A percentile compares a stretch with the other conserved stretches of the same genome.
Conservation (phyloP, 768 basidiomycete genomes). For the Russula virescens region DNA sequence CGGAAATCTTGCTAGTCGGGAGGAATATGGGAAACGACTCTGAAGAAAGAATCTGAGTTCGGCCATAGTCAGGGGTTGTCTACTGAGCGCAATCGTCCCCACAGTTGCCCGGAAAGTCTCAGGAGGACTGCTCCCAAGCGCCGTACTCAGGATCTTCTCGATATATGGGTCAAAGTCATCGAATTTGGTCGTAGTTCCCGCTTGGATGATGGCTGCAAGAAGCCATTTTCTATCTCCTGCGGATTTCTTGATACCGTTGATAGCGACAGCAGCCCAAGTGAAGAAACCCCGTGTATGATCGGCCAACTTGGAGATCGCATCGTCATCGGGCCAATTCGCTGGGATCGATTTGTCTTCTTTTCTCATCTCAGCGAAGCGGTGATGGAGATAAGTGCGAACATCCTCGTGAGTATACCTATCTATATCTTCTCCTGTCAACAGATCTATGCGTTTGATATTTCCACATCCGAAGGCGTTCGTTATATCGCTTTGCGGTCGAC, state of each 20-base stretch:
- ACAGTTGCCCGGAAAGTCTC: constrained; percentile 9
- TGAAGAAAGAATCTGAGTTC: constrained; percentile 13
- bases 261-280: constrained; percentile 13
- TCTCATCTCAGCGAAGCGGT: constrained; percentile 15
- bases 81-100: constrained; percentile 12
- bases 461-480: constrained; percentile 1
- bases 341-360: constrained; percentile 9
- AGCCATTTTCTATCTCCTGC: background rate
- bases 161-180: constrained; percentile 8
- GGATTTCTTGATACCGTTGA: constrained; percentile 7
- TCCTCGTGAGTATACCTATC: background rate
- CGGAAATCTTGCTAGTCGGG: background rate
- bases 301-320: constrained; percentile 1
- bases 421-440: constrained; percentile 7
- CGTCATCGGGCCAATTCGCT: constrained; percentile 7
- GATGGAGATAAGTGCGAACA: constrained; percentile 5
- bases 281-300: constrained; percentile 10
- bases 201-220: background rate
- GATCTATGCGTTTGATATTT: constrained; percentile 8
- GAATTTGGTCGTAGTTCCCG: constrained; percentile 7
- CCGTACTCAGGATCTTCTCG: background rate
- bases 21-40: background rate
- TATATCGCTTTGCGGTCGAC: constrained; percentile 13
- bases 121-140: background rate
- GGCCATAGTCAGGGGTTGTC: constrained; percentile 10